Conservation (phyloP, 257 asterid genomes). For the Eustoma russellianum region DNA sequence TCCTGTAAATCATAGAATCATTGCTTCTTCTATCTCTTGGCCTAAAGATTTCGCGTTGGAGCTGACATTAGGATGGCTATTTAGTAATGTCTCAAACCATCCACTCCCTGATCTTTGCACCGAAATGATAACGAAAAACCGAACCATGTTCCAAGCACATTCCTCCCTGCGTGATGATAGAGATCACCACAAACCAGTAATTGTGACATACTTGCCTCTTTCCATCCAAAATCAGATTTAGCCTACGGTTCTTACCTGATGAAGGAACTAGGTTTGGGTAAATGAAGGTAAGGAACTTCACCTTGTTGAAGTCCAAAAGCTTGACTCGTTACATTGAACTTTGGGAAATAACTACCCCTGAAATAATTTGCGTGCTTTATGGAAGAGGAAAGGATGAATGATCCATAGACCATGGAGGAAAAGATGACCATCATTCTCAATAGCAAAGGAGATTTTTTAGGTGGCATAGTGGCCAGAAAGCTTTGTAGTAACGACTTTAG, state of each 20-base stretch:
- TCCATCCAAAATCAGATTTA: background rate
- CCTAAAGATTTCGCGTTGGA: slow-evolving; percentile 70
- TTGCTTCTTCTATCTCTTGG: slow-evolving; percentile 39
- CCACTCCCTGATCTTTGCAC: slow-evolving; percentile 96
- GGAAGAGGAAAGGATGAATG: slow-evolving; percentile 41
- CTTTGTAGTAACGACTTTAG: background rate
- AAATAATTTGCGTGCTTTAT: slow-evolving; percentile 28
- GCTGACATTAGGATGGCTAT: slow-evolving; percentile 68
- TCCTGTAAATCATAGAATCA: slow-evolving; percentile 29
- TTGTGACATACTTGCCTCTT: background rate
- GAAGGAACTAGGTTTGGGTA: slow-evolving; percentile 57
- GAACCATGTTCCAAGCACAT: slow-evolving; percentile 75
- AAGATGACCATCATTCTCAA: slow-evolving; percentile 37
- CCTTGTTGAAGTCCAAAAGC: slow-evolving; percentile 16
- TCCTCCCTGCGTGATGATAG: slow-evolving; percentile 38
- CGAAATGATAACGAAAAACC: slow-evolving; percentile 54
- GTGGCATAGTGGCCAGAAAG: slow-evolving; percentile 8
- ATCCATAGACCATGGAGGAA: slow-evolving; percentile 40
- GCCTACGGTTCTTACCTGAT: slow-evolving; percentile 31
- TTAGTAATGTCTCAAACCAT: slow-evolving; percentile 81
- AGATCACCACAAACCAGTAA: background rate
- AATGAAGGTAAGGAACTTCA: slow-evolving; percentile 47
- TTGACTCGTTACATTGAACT: slow-evolving; percentile 24
- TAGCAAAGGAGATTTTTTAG: slow-evolving; percentile 44
- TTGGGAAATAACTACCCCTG: slow-evolving; percentile 20